Conservation (phyloP, 345 rosid genomes). For the Streptanthus diversifolius region DNA sequence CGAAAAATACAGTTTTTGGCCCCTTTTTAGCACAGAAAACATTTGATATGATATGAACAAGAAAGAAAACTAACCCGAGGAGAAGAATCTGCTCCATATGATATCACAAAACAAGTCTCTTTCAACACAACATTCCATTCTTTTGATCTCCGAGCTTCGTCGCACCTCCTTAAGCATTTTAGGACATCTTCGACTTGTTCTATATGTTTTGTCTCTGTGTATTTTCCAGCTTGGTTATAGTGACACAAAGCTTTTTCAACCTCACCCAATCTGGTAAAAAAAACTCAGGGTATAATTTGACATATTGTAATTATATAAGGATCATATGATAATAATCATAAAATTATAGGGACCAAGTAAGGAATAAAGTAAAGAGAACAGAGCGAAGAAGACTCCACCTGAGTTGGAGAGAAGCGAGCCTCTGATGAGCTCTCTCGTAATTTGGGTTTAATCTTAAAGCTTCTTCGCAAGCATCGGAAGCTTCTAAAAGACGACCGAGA, state of each 20-base stretch:
- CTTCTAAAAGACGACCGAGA: constrained; percentile 71
- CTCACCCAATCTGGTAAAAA: constrained; percentile 51
- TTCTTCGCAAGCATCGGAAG: constrained; percentile 66
- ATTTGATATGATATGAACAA: not conserved
- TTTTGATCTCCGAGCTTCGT: constrained; percentile 39
- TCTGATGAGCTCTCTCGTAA: constrained; percentile 65
- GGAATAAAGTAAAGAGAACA: not conserved
- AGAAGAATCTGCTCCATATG: constrained; percentile 59
- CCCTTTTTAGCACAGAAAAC: not conserved
- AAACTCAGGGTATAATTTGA: not conserved
- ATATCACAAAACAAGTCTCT: constrained; percentile 43
- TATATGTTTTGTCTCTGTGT: constrained; percentile 36
- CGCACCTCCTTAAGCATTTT: constrained; percentile 42
- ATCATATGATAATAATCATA: not conserved
- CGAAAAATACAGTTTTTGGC: not conserved
- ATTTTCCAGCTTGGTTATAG: constrained; percentile 43
- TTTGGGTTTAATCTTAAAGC: constrained; percentile 64
- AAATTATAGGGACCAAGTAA: not conserved
- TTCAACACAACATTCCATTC: constrained; percentile 51
- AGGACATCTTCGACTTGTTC: constrained; percentile 46
- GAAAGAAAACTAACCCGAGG: constrained; percentile 45
- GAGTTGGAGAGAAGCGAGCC: constrained; percentile 57
- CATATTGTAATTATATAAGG: not conserved
- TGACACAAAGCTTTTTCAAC: constrained; percentile 58
- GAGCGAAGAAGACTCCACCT: constrained; percentile 37